These are phyloP conservation scores for Udeniomyces megalosporus DNA, from an alignment of 768 basidiomycete species.

Conservation along the genomic window DNA sequence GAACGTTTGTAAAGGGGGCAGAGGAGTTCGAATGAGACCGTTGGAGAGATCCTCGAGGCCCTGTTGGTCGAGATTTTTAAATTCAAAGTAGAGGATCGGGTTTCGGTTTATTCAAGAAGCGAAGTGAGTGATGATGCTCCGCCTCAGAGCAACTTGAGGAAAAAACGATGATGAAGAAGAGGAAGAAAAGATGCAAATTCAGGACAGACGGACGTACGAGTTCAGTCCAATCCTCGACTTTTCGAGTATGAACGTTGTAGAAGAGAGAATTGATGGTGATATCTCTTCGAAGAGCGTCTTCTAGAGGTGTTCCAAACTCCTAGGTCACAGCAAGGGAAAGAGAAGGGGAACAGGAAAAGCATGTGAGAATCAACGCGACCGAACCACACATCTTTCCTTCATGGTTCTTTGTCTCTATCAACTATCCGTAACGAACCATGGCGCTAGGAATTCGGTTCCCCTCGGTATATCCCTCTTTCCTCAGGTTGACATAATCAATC, in stretches of 20 bases:
- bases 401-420: too few species aligned
- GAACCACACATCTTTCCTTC: too few species aligned
- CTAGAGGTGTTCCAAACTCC: conserved; percentile 77
- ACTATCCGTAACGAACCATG: conserved; percentile 49
- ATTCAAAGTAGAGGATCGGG: too few species aligned
- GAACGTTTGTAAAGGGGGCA: conserved; percentile 75
- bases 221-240: conserved; percentile 72
- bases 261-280: conserved; percentile 91
- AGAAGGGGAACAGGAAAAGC: too few species aligned
- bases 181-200: background rate
- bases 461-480: conserved; percentile 78
- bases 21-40: conserved; percentile 66
- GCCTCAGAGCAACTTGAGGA: background rate
- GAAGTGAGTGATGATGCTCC: background rate
- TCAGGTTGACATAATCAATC: conserved; percentile 82
- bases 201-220: conserved; percentile 38
- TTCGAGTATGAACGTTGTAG: conserved; percentile 76
- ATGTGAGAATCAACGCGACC: too few species aligned
- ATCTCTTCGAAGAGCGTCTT: conserved; percentile 83
- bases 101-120: too few species aligned
- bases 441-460: conserved; percentile 75
- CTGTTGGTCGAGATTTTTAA: conserved; percentile 30
- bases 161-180: background rate
- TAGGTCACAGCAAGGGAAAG: conserved; percentile 27
- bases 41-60: conserved; percentile 68